Base-by-base conservation (phyloP, 2,329 filamentous ascomycete species). In the Neobulgaria alba region DNA sequence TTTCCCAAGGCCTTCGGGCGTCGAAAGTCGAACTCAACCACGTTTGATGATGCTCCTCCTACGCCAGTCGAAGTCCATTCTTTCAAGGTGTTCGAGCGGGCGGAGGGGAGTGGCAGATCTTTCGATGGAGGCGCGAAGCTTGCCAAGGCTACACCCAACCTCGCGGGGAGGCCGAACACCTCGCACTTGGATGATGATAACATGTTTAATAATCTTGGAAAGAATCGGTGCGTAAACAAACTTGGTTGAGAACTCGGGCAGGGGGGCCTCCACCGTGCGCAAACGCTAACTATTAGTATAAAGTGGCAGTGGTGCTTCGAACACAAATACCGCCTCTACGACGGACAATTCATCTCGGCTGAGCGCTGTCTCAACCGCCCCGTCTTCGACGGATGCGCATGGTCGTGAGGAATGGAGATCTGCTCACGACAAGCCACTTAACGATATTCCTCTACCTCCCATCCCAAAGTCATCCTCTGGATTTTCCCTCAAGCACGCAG, bases 231-330 rank as follows among this genome's bases (percentile, higher is more conserved):
- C 55, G 59, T 50, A 39, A 8, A 18, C 39, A 26, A 12, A 39
- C 5, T n/a, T 33, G 23, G 7, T 26, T 26, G 7, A 26, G 23
- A 7, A 26, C 7, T 10, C 15, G 18, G 3, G 9, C 19, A 20
- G 9, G 30, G 36, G 33, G 34, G 19, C 21, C 20, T 36, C 33
- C 14, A n/a, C 5, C 19, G 21, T 4, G 29, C 20, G 15, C 18
- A 26, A 26, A 7, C 12, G 12, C 23, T 26, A 26, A 26, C 23
- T 26, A 26, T 26, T 7, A 7, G 12, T 26, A 16, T 50, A 42
- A 53, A 61, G 58, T 51, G 56, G 55, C 40, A 61, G 59, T 56
- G 57, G 57, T 43, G 53, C 53, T 31, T 61, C 59, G 3, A 58
- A 61, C 40, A 57, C 56, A 26, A 60, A 58, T 46, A 59, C 56